Conservation (phyloP, 2,329 filamentous ascomycete species). For the Falciphora oryzae region DNA sequence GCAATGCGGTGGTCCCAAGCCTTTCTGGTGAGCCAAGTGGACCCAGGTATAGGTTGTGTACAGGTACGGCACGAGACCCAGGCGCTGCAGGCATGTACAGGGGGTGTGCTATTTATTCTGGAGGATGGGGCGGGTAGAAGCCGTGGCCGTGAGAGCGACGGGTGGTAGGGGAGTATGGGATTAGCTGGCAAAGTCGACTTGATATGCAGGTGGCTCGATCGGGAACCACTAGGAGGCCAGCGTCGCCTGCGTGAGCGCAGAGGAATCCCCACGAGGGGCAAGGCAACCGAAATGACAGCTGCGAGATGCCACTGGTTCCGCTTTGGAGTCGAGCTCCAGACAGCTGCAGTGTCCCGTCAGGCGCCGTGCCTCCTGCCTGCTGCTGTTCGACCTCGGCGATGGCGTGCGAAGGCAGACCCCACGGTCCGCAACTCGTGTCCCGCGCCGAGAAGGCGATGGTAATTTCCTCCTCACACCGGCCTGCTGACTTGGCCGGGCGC, state of each 20-base stretch:
- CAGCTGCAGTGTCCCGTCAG: neutral
- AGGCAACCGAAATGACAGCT: neutral
- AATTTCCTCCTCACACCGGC: neutral
- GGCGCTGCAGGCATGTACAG: constrained; percentile 23
- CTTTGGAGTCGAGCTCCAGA: neutral
- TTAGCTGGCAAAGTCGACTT: constrained; percentile 36
- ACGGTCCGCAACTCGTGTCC: neutral
- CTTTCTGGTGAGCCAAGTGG: constrained; percentile 12
- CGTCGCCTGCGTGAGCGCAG: neutral
- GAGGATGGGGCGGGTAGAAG: constrained; percentile 31
- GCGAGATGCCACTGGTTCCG: neutral
- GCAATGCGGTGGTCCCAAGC: constrained; percentile 5
- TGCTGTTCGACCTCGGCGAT: neutral
- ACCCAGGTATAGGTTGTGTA: constrained; percentile 23
- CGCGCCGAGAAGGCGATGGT: neutral
- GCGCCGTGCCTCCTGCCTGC: neutral
- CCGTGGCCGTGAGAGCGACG: constrained; percentile 10
- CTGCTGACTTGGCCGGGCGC: neutral
- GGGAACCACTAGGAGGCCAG: constrained; percentile 20
- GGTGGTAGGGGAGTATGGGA: constrained; percentile 26
- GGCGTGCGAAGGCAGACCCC: neutral
- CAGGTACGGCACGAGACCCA: constrained; percentile 25
- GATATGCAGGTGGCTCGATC: constrained; percentile 40
- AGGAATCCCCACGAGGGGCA: neutral
- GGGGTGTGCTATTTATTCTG: constrained; percentile 18